Conservation (phyloP, 2,329 filamentous ascomycete genomes). For the Colletotrichum sp. region DNA sequence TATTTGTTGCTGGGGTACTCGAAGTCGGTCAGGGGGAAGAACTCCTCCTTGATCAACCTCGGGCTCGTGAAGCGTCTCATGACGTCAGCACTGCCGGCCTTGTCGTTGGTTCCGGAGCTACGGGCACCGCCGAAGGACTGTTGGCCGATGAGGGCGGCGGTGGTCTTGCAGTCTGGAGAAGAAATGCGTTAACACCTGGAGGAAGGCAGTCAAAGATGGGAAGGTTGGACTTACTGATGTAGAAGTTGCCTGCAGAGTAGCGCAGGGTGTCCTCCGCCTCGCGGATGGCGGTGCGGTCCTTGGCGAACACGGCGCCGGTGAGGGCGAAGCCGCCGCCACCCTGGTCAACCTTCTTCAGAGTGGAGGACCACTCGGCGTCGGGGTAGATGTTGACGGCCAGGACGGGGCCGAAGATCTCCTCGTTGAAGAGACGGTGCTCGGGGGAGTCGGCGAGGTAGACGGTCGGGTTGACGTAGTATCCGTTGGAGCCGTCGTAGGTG, state of each 20-base stretch:
- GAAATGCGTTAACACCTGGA: not conserved
- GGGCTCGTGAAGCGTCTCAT: slow-evolving; percentile 56
- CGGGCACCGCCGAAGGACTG: slow-evolving; percentile 60
- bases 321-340: slow-evolving; percentile 49
- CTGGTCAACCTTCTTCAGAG: slow-evolving; percentile 43
- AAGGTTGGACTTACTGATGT: slow-evolving; percentile 42
- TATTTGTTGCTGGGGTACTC: slow-evolving; percentile 54
- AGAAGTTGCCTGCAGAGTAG: slow-evolving; percentile 62
- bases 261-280: slow-evolving; percentile 56
- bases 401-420: slow-evolving; percentile 53
- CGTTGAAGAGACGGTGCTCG: slow-evolving; percentile 48
- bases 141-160: slow-evolving; percentile 60
- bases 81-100: slow-evolving; percentile 57
- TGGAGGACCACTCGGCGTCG: slow-evolving; percentile 42
- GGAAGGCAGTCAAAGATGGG: not conserved
- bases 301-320: slow-evolving; percentile 56
- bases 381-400: slow-evolving; percentile 47
- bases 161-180: slow-evolving; percentile 54
- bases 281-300: slow-evolving; percentile 50
- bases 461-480: slow-evolving; percentile 51
- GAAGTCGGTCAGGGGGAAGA: slow-evolving; percentile 34
- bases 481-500: slow-evolving; percentile 48
- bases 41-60: slow-evolving; percentile 58
- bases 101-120: slow-evolving; percentile 60
- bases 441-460: slow-evolving; percentile 47